Base-by-base conservation (phyloP, 2,329 filamentous ascomycete species). In the Arthrobotrys sinensis region DNA sequence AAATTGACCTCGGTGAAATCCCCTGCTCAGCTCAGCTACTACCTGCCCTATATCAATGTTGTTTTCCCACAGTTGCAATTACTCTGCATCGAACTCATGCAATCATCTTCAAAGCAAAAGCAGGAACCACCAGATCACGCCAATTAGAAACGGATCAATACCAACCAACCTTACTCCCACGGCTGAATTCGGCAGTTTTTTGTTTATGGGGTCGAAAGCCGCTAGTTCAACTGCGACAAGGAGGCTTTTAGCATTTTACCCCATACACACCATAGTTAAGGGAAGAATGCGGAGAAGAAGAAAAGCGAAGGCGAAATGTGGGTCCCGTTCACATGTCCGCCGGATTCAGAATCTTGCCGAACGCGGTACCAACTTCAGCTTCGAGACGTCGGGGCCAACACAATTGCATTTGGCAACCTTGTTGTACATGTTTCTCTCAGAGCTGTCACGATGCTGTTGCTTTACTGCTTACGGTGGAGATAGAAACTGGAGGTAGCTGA, bases 161-260 rank as follows among this genome's bases (percentile, higher is more conserved):
- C 24, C 3, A 21, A 45, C n/a, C n/a, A n/a, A n/a, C n/a, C n/a
- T n/a, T n/a, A n/a, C 36, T 34, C 53, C 67, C 67, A 48, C 67
- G 67, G 67, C 67, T 62, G 53, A 70, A 70, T 70, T 63, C 67
- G 67, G 67, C 66, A 55, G 24, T 28, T 28, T 28, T 28, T 28
- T 28, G 14, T 53, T 32, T 8, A n/a, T 46, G 38, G 57, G 12
- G 57, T 3, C 5, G 11, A 43, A 60, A 60, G 36, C 24, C 24
- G 24, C 24, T 28, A 28, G 24, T 28, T 28, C 24, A 28, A 21
- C n/a, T 43, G 60, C 24, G 60, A 34, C 34, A 16, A 45, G 10
- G 60, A 48, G 60, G 60, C 21, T 64, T 40, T 34, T 36, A n/a
- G n/a, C n/a, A 1, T 16, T 43, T 43, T 36, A 55, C 52, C 24